Evolutionary conservation across 495 filamentous ascomycete species (phyloP), one percentile per base, ranked within the genome.

Genomic region (Stereocaulon alpinum): DNA sequence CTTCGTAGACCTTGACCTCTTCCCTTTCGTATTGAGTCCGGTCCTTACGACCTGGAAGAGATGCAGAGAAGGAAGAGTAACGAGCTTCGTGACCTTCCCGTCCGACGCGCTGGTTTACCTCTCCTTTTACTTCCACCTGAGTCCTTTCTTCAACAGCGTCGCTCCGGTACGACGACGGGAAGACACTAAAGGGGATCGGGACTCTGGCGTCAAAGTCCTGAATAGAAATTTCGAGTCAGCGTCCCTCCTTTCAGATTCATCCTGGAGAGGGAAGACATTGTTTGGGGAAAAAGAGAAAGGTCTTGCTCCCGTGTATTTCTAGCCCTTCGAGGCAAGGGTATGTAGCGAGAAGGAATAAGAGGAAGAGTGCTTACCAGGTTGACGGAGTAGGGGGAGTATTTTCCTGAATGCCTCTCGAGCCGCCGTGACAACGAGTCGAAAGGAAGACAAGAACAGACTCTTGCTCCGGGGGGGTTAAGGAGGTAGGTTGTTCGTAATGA

Each of bases 171-270:
- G 92, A 88, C 73, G 90, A 95, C 80, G 92, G 92, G 86, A 97
- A 96, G 86, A 96, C 86, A 85, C 91, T 95, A 85, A 96, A 92
- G 75, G 92, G 92, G 76, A 97, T 94, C 78, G 92, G 92, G 75
- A 97, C 89, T 75, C 89, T 87, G 80, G 91, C 91, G 87, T 96
- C 91, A 90, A 95, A 96, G 86, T 96, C 91, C 57, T 12, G 18
- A 30, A 34, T 1, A 1, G 18, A 18, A 17, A 34, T 30, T 4
- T n/a, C 24, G 48, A 32, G 48, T 51, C 27, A 51, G 48, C 18
- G 12, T 37, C 34, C 12, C 34, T 37, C 34, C 34, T 11, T 7
- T 37, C 1, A 37, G 34, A 10, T 12, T 9, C 9, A 9, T 0
- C 17, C 17, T 14, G 1, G 24, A 29, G 27, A 10, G 27, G 12